Conservation (phyloP, 2,329 filamentous ascomycete species). For the Pseudogymnoascus sp. region DNA sequence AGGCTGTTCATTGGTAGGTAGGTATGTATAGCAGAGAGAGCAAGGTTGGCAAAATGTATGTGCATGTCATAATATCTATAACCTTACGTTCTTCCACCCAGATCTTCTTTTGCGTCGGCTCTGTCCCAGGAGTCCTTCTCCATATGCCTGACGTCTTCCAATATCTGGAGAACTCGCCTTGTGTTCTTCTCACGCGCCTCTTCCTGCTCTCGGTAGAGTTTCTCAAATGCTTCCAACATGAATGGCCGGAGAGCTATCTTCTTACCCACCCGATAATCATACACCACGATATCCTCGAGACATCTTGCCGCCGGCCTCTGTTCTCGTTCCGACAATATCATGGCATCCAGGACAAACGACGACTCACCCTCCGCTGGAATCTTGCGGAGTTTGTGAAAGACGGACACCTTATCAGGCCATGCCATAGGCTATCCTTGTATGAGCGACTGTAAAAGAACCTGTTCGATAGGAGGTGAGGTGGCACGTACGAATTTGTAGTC, state of each 20-base stretch:
- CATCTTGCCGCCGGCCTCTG: slow-evolving; percentile 65
- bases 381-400: slow-evolving; percentile 66
- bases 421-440: slow-evolving; percentile 58
- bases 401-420: slow-evolving; percentile 73
- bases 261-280: slow-evolving; percentile 56
- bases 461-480: neutral
- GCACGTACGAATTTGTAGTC: slow-evolving; percentile 77
- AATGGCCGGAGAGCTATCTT: slow-evolving; percentile 52
- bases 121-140: slow-evolving; percentile 70
- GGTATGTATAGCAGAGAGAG: neutral
- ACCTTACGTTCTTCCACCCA: slow-evolving; percentile 32
- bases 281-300: slow-evolving; percentile 69
- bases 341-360: slow-evolving; percentile 49
- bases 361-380: slow-evolving; percentile 38
- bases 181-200: slow-evolving; percentile 44
- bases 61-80: neutral
- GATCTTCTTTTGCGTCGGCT: slow-evolving; percentile 61
- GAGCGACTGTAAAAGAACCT: neutral
- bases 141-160: slow-evolving; percentile 48
- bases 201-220: slow-evolving; percentile 54
- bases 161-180: slow-evolving; percentile 45
- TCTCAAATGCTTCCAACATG: slow-evolving; percentile 50
- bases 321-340: slow-evolving; percentile 68
- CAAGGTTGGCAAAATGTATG: neutral
- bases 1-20: neutral